Evolutionary conservation across 192 early-diverging fungal genomes (phyloP).

Genomic region (Piromyces finnis): DNA sequence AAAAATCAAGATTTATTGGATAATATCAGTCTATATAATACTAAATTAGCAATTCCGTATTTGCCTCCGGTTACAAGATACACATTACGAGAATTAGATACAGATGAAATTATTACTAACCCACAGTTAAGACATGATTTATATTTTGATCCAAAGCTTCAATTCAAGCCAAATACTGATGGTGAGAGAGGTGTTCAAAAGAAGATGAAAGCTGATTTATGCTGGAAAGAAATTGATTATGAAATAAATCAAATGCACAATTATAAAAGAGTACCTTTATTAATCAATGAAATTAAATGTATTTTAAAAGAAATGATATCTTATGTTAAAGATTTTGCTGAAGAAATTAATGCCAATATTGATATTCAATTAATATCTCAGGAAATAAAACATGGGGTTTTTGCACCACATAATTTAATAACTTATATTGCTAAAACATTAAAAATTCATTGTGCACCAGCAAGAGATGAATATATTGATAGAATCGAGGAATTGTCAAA

Average conservation of each 20-base stretch:
- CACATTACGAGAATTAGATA: conserved; percentile 66
- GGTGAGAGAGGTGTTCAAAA: conserved; percentile 48
- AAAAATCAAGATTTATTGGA: not conserved
- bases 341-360: conserved; percentile 23
- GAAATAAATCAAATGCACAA: conserved; percentile 17
- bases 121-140: conserved; percentile 77
- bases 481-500: conserved; percentile 31
- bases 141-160: conserved; percentile 70
- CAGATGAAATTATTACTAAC: conserved; percentile 67
- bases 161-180: conserved; percentile 73
- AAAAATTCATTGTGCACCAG: conserved; percentile 47
- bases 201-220: conserved; percentile 34
- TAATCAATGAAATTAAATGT: conserved; percentile 56
- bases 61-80: conserved; percentile 68
- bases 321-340: conserved; percentile 10
- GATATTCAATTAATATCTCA: conserved; percentile 23
- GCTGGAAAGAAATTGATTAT: conserved; percentile 50
- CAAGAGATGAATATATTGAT: conserved; percentile 41
- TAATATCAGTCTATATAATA: not conserved
- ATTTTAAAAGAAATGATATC: conserved; percentile 50
- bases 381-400: conserved; percentile 38
- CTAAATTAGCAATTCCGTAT: not conserved
- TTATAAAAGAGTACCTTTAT: conserved; percentile 29
- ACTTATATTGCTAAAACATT: conserved; percentile 39
- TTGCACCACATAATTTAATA: conserved; percentile 36